Evolutionary conservation across 805 yeast genomes (phyloP).

Genomic region (Brettanomyces nanus): DNA sequence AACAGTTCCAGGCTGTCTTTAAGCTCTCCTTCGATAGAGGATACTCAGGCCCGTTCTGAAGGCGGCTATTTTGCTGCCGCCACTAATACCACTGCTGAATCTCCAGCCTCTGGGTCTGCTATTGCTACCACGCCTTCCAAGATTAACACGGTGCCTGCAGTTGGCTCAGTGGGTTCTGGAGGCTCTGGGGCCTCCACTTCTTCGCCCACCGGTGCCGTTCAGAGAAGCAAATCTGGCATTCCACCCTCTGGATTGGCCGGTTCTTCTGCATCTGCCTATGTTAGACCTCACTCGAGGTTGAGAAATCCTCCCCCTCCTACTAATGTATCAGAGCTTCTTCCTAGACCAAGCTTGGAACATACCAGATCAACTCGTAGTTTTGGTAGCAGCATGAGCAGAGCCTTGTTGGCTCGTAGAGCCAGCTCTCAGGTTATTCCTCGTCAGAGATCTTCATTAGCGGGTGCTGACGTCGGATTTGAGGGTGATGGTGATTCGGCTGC

Average conservation of each 20-base stretch:
- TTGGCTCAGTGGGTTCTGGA: no score
- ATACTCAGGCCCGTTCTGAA: conserved; percentile 4
- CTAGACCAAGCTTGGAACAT: neutral
- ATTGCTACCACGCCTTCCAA: no score
- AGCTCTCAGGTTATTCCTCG: neutral
- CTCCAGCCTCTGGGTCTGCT: no score
- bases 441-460: neutral
- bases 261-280: neutral
- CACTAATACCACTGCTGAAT: no score
- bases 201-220: neutral
- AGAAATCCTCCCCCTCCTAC: neutral
- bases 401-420: neutral
- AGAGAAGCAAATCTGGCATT: conserved; percentile 5
- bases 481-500: conserved; percentile 3
- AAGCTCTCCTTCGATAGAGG: conserved; percentile 10
- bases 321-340: neutral
- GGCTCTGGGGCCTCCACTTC: no score
- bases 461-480: neutral
- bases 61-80: conserved; percentile 3
- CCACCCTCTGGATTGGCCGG: conserved; percentile 1
- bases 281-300: neutral
- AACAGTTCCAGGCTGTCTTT: conserved; percentile 10
- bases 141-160: no score
- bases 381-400: neutral
- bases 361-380: neutral